Percentiles rank a stretch among this genome's conserved stretches.
Evolutionary conservation across 2,329 filamentous ascomycete genomes (phyloP).

Genomic region (Alternaria alternata): DNA sequence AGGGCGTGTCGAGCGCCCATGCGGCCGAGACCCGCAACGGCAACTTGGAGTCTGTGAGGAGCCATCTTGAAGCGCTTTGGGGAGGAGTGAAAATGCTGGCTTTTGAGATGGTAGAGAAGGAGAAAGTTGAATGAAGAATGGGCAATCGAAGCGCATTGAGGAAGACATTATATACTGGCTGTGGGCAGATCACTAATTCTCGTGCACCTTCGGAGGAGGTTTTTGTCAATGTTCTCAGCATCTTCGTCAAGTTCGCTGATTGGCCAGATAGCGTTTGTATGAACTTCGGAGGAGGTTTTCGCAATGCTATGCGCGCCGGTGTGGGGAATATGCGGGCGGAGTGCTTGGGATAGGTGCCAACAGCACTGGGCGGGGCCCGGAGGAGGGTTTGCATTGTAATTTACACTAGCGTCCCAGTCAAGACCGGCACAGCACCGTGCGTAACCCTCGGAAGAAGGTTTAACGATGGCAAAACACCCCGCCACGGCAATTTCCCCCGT

Average conservation of each 20-base stretch:
- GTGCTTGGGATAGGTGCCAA: constrained; percentile 10
- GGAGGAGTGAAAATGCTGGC: background rate
- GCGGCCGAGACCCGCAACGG: constrained; percentile 60
- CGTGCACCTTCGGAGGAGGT: constrained; percentile 12
- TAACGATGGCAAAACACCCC: background rate
- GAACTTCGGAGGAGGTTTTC: constrained; percentile 1
- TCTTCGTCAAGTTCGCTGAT: background rate
- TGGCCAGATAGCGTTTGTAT: background rate
- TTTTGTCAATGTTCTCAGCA: constrained; percentile 11
- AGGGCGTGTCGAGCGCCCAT: constrained; percentile 63
- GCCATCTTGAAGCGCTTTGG: constrained; percentile 19
- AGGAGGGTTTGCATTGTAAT: constrained; percentile 18
- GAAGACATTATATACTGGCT: constrained; percentile 5
- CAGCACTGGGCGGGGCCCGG: constrained; percentile 2
- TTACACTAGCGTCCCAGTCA: background rate
- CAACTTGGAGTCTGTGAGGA: constrained; percentile 49
- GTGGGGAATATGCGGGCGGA: constrained; percentile 4
- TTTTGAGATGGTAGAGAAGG: background rate
- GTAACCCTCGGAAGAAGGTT: background rate
- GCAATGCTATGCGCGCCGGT: background rate
- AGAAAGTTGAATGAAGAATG: background rate
- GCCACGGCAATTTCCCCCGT: background rate
- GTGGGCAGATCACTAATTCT: background rate
- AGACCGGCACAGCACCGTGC: constrained; percentile 1
- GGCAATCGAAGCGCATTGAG: background rate